A percentile compares a stretch with the other conserved stretches of the same genome.
Conservation (phyloP, 2,329 filamentous ascomycete species). For the Colletotrichum tanaceti region DNA sequence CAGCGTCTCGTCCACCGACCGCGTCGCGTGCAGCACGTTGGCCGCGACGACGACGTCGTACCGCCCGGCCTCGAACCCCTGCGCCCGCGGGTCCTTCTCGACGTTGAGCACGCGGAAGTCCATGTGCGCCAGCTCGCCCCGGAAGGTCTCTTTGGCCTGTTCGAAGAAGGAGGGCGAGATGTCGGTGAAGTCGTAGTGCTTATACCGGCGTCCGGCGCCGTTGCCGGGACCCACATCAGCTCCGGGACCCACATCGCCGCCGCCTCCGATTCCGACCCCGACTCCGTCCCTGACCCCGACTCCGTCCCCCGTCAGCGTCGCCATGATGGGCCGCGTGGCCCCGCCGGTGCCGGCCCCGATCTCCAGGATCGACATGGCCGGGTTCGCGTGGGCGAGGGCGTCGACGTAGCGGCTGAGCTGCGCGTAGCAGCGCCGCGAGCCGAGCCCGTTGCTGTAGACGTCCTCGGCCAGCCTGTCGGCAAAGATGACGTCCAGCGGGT, state of each 20-base stretch:
- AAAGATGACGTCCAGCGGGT: conserved; percentile 48
- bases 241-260: too few species aligned
- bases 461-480: conserved; percentile 43
- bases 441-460: conserved; percentile 44
- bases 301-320: conserved; percentile 36
- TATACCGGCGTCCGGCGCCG: conserved; percentile 33
- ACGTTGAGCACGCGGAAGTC: conserved; percentile 51
- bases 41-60: conserved; percentile 49
- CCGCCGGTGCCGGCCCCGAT: conserved; percentile 52
- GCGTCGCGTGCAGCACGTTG: conserved; percentile 49
- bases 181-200: conserved; percentile 53
- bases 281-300: too few species aligned
- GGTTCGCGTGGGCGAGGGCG: conserved; percentile 47
- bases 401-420: conserved; percentile 43
- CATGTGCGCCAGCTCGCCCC: conserved; percentile 43
- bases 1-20: conserved; percentile 45
- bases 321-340: conserved; percentile 46
- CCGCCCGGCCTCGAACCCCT: conserved; percentile 44
- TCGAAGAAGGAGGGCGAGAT: conserved; percentile 54
- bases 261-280: too few species aligned
- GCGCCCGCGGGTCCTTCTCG: conserved; percentile 45
- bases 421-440: conserved; percentile 39
- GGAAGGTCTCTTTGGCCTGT: conserved; percentile 46
- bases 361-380: conserved; percentile 51
- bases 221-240: too few species aligned